Base-by-base conservation (phyloP, 208 protist species). In the Trypanosoma grayi region DNA sequence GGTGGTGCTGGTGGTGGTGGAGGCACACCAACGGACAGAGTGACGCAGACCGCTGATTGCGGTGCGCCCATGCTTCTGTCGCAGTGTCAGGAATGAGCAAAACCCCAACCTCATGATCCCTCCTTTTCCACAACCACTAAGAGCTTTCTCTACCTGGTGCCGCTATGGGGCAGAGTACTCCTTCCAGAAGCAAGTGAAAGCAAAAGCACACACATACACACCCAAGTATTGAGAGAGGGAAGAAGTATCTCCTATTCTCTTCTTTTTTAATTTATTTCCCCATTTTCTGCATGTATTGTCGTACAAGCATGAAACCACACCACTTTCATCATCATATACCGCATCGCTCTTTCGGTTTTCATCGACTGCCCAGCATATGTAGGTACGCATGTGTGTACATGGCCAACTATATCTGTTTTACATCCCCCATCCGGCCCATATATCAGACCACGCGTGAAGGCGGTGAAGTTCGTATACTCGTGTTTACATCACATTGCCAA, bases 1-100 rank as follows among this genome's bases (percentile, higher is more conserved):
- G 43, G 34, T n/a, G 43, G 51, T 37, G 55, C 18, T 52, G 44
- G 27, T 39, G 50, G 13, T 28, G 50, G 27, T 39, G 50, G 57
- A 39, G 22, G 45, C n/a, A 52, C 45, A 62, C 33, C 36, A 58
- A 46, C 46, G 60, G 11, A 50, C 9, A 16, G n/a, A 41, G 37
- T 65, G 60, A n/a, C 27, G 48, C 28, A 16, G 16, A 65, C 7
- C n/a, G 22, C 11, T 40, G 8, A 16, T 50, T 9, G n/a, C 40
- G 30, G 0, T 52, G 14, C 43, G 6, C 30, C n/a, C 8, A 34
- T 31, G 44, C 30, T 1, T 22, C 22, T 28, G 24, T 39, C 47
- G 7, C 14, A 45, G 27, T 25, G 11, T 6, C 33, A 58, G 13
- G 33, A 45, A n/a, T n/a, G 24, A 58, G 10, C 33, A 6, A 46